phyloP scores from a whole-genome alignment of 108 stramenopile genomes.

The Nitzschia sp. region DNA sequence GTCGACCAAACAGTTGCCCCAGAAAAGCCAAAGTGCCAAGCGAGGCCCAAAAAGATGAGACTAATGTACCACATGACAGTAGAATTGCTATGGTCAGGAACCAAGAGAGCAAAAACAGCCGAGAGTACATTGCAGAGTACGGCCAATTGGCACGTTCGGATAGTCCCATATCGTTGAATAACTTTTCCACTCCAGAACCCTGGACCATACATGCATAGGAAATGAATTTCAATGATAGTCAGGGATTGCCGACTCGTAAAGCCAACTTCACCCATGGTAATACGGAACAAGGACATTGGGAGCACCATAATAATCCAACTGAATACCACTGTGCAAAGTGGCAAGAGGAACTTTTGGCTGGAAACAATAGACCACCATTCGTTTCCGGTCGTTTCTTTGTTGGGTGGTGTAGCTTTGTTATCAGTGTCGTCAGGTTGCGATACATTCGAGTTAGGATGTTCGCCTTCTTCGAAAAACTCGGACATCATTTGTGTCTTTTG shows the following conservation, averaged over 20 bases:
- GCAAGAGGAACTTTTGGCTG: conserved; percentile 28
- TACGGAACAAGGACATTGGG: conserved; percentile 47
- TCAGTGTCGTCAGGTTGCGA: conserved; percentile 6
- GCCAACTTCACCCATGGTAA: conserved; percentile 44
- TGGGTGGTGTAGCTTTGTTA: background rate
- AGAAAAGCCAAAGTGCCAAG: conserved; percentile 51
- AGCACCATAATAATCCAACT: conserved; percentile 46
- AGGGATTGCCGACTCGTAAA: conserved; percentile 36
- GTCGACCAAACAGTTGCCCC: conserved; percentile 38
- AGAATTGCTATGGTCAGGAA: conserved; percentile 5
- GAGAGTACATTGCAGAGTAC: conserved; percentile 8
- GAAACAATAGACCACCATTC: conserved; percentile 13
- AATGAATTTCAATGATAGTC: conserved; percentile 48
- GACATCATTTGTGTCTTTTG: background rate
- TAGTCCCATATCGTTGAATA: conserved; percentile 26
- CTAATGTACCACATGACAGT: conserved; percentile 29
- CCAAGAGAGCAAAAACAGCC: background rate
- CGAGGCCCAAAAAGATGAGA: conserved; percentile 40
- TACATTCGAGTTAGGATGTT: background rate
- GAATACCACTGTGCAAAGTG: conserved; percentile 23
- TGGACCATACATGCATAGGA: conserved; percentile 49
- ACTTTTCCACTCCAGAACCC: conserved; percentile 40
- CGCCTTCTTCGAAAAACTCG: background rate
- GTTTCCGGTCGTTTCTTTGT: background rate
- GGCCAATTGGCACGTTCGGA: conserved; percentile 16